These are phyloP conservation scores for Alternaria hordeiaustralica DNA, from an alignment of 2,329 filamentous ascomycete species.

Conservation along the genomic window DNA sequence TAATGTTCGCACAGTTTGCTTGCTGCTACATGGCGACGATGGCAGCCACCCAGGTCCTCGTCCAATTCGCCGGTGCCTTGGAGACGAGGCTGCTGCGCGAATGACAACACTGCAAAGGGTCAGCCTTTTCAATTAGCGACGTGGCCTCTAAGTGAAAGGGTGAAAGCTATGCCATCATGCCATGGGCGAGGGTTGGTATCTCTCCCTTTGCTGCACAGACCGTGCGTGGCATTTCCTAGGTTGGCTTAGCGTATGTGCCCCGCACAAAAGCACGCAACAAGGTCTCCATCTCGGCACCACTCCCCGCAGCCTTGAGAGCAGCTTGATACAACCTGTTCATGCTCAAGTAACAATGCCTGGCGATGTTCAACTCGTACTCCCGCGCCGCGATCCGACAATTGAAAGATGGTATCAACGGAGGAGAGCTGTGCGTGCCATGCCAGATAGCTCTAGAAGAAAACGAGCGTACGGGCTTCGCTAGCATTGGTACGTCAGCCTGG, in stretches of 20 bases:
- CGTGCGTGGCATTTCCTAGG: background rate
- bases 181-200: no score
- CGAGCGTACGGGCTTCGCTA: background rate
- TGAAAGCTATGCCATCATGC: no score
- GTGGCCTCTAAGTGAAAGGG: no score
- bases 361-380: background rate
- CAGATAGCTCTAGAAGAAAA: conserved; percentile 2
- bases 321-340: no score
- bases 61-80: no score
- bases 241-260: background rate
- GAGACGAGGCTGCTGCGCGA: no score
- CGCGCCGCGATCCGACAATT: background rate
- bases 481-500: background rate
- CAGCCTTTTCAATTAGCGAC: background rate
- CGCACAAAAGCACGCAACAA: background rate
- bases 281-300: no score
- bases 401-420: background rate
- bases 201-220: no score
- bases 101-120: no score
- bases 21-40: no score
- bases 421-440: conserved; percentile 8
- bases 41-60: no score
- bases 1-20: no score
- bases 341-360: background rate
- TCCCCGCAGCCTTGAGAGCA: background rate